Conservation (phyloP, 306 rosid genomes). For the Erythrophleum fordii region DNA sequence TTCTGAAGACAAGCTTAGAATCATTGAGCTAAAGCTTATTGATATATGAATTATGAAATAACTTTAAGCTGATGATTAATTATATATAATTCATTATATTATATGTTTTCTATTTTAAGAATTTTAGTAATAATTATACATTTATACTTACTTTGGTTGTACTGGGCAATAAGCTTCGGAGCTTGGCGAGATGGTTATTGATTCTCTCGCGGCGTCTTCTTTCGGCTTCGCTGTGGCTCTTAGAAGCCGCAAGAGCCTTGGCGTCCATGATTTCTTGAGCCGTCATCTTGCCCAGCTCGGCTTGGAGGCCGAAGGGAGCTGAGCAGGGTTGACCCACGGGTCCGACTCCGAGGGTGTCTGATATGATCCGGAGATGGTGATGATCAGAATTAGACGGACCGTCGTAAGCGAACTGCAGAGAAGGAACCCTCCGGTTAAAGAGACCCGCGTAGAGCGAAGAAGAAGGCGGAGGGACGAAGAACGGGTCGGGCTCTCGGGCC, state of each 20-base stretch:
- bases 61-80: background rate
- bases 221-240: conserved; percentile 94
- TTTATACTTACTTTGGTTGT: conserved; percentile 82
- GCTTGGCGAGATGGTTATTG: conserved; percentile 90
- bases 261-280: conserved; percentile 98
- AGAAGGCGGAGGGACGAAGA: conserved; percentile 51
- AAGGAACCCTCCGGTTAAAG: conserved; percentile 68
- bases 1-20: background rate
- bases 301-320: conserved; percentile 76
- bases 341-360: conserved; percentile 78
- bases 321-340: conserved; percentile 67
- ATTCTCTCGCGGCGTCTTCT: conserved; percentile 93
- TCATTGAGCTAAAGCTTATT: no score
- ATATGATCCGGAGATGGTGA: conserved; percentile 73
- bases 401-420: conserved; percentile 75
- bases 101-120: no score
- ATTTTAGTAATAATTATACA: background rate
- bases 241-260: conserved; percentile 90
- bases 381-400: conserved; percentile 62
- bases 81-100: background rate
- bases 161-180: conserved; percentile 86
- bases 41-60: no score
- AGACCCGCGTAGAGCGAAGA: conserved; percentile 58
- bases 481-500: conserved; percentile 53
- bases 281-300: conserved; percentile 79